Conservation (phyloP, 495 filamentous ascomycete species). For the Sporormia fimetaria region DNA sequence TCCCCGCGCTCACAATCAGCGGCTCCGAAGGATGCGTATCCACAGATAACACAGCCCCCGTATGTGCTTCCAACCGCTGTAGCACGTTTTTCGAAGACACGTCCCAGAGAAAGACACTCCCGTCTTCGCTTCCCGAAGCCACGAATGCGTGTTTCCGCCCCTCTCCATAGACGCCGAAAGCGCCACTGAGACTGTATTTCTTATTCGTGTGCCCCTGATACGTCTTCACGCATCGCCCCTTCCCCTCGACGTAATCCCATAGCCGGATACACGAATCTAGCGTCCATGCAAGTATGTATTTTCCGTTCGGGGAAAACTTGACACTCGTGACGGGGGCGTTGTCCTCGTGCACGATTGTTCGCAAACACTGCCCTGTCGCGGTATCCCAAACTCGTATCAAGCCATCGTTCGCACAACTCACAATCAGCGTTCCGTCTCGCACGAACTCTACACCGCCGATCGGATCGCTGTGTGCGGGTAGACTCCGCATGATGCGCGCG, state of each 20-base stretch:
- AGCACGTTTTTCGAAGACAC: slow-evolving; percentile 71
- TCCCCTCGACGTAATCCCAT: slow-evolving; percentile 86
- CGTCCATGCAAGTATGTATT: slow-evolving; percentile 81
- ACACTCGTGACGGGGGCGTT: slow-evolving; percentile 85
- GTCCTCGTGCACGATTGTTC: slow-evolving; percentile 91
- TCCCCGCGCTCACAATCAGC: slow-evolving; percentile 41
- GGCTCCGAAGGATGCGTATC: slow-evolving; percentile 42
- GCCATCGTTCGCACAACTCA: slow-evolving; percentile 79
- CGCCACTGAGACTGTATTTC: slow-evolving; percentile 69
- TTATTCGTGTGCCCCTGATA: slow-evolving; percentile 88
- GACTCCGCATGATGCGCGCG: slow-evolving; percentile 68
- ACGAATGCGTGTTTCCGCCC: slow-evolving; percentile 45
- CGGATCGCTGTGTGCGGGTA: slow-evolving; percentile 91
- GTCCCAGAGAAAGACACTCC: slow-evolving; percentile 79
- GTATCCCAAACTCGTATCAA: slow-evolving; percentile 95
- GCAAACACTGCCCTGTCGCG: slow-evolving; percentile 84
- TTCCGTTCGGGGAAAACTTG: slow-evolving; percentile 85
- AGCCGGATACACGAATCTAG: slow-evolving; percentile 80
- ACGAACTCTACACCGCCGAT: slow-evolving; percentile 90
- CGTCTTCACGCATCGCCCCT: slow-evolving; percentile 82
- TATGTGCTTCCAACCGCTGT: slow-evolving; percentile 59
- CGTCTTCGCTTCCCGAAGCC: slow-evolving; percentile 78
- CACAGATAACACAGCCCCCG: slow-evolving; percentile 74
- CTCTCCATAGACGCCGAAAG: slow-evolving; percentile 56
- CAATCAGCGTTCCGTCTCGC: slow-evolving; percentile 81